Evolutionary conservation across 169 alveolate genomes (phyloP).

Genomic region (Eimeria tenella): DNA sequence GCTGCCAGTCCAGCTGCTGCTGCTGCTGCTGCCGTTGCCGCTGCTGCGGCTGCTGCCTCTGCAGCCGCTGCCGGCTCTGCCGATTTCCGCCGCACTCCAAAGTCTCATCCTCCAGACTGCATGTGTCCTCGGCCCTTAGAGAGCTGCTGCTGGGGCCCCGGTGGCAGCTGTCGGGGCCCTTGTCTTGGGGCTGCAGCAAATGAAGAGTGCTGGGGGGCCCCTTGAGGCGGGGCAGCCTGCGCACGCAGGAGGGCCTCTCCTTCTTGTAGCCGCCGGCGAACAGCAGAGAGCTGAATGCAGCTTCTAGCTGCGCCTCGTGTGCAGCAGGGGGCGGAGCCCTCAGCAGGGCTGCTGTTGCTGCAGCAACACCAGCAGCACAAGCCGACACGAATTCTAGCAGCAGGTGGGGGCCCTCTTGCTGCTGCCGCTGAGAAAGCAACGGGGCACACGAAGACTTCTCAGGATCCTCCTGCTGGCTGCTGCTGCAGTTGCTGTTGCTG

Average conservation of each 20-base stretch:
- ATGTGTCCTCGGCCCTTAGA: neutral
- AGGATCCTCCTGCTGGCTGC: neutral
- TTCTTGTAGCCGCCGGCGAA: conserved; percentile 52
- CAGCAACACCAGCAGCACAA: conserved; percentile 54
- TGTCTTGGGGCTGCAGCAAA: conserved; percentile 18
- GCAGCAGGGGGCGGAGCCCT: conserved; percentile 60
- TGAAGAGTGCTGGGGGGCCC: neutral
- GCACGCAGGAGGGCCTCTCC: conserved; percentile 53
- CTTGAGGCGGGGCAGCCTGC: conserved; percentile 27
- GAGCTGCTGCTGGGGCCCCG: neutral
- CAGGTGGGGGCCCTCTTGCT: conserved; percentile 1
- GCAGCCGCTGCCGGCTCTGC: neutral
- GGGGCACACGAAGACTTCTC: neutral
- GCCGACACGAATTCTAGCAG: conserved; percentile 36
- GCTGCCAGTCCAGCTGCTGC: neutral
- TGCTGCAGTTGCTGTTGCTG: conserved; percentile 14
- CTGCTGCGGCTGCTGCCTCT: neutral
- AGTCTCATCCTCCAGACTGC: no score
- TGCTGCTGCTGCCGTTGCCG: conserved; percentile 23
- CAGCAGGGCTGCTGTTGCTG: conserved; percentile 66
- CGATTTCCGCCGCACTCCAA: neutral
- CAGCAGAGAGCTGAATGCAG: conserved; percentile 50
- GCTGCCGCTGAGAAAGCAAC: neutral
- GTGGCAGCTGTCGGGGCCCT: neutral
- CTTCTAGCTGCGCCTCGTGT: conserved; percentile 49